These are phyloP conservation scores for Corymbia maculata DNA, from an alignment of 345 rosid genomes.

Conservation along the genomic window DNA sequence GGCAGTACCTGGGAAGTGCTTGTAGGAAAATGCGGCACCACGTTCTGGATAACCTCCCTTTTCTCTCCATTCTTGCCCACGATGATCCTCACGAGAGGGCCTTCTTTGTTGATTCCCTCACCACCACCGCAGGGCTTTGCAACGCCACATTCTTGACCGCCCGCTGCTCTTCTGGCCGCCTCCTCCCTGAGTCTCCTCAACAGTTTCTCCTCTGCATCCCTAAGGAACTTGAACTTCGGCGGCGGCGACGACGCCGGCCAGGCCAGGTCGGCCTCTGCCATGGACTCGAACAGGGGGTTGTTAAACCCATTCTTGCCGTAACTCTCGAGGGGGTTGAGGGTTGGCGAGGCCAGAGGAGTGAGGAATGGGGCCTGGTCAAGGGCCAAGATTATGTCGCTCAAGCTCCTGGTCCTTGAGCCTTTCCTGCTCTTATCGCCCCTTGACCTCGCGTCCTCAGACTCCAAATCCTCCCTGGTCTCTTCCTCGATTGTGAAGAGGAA, in stretches of 20 bases:
- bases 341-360: slow-evolving; percentile 70
- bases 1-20: slow-evolving; percentile 61
- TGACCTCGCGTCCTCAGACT: slow-evolving; percentile 80
- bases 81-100: slow-evolving; percentile 58
- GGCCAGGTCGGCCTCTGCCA: slow-evolving; percentile 42
- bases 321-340: slow-evolving; percentile 11
- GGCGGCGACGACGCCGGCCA: slow-evolving; percentile 72
- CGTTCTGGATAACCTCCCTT: slow-evolving; percentile 18
- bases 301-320: slow-evolving; percentile 36
- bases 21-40: slow-evolving; percentile 4
- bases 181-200: slow-evolving; percentile 53
- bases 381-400: slow-evolving; percentile 51
- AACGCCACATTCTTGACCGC: slow-evolving; percentile 12
- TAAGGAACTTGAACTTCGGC: slow-evolving; percentile 87
- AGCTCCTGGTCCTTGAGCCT: slow-evolving; percentile 69
- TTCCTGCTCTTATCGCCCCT: slow-evolving; percentile 16
- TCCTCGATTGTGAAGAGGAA: slow-evolving; percentile 93
- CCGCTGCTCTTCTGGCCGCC: slow-evolving; percentile 23
- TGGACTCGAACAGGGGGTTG: slow-evolving; percentile 88
- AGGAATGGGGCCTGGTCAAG: slow-evolving; percentile 37
- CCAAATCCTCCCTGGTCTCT: slow-evolving; percentile 92
- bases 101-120: slow-evolving; percentile 11
- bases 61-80: slow-evolving; percentile 24
- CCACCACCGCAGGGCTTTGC: neutral
- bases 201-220: slow-evolving; percentile 90